A percentile compares a stretch with the other conserved stretches of the same genome.
phyloP scores from a whole-genome alignment of 305 asterid species.

The Solanum hybrid region DNA sequence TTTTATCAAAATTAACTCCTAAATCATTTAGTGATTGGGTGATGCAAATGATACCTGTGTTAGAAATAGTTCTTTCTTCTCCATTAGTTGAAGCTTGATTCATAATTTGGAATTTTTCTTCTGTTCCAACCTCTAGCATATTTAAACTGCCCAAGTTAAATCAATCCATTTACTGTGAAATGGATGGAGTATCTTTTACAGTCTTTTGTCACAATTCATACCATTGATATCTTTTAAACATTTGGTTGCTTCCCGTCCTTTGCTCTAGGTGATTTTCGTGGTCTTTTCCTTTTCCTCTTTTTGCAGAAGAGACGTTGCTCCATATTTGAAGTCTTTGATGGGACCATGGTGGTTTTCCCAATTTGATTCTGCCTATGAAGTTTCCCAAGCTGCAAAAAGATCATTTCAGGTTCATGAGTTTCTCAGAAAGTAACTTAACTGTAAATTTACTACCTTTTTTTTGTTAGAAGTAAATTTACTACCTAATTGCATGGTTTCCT shows the following conservation, averaged over 20 bases:
- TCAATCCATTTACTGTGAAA: background rate
- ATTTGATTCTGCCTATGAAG: constrained; percentile 82
- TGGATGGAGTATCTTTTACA: background rate
- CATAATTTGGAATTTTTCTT: background rate
- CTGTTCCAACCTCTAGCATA: background rate
- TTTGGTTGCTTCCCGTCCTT: background rate
- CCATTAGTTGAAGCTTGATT: background rate
- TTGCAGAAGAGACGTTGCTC: constrained; percentile 93
- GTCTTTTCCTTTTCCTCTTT: constrained; percentile 17
- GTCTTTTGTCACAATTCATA: background rate
- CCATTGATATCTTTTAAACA: background rate
- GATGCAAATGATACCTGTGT: background rate
- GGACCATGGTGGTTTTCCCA: constrained; percentile 99
- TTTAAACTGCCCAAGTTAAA: background rate
- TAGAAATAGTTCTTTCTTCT: background rate
- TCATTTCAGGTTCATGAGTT: constrained; percentile 78
- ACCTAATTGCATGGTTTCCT: background rate
- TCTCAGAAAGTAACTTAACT: background rate
- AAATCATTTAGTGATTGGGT: background rate
- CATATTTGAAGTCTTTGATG: constrained; percentile 75
- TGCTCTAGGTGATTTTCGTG: background rate
- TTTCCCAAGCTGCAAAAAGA: constrained; percentile 88
- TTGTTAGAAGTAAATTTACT: background rate
- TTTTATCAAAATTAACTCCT: background rate
- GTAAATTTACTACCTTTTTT: background rate